Evolutionary conservation across 225 moss, liverwort and hornwort species (phyloP).

Genomic region (Physcomitrium patens): DNA sequence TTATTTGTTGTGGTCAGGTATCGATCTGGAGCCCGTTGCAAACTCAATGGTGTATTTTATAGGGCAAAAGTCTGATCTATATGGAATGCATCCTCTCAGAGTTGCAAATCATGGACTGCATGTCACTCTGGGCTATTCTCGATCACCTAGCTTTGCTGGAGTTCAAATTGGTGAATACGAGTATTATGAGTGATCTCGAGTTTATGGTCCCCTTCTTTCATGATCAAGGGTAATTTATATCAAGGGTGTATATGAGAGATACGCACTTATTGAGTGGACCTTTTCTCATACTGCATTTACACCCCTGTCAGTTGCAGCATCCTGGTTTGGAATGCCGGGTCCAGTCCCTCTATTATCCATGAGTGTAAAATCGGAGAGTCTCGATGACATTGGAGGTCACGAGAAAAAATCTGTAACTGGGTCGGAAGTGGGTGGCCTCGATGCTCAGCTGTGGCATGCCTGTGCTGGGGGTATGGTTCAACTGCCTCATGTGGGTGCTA

Average conservation of each 20-base stretch:
- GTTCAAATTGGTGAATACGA: constrained; percentile 23
- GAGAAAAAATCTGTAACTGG: constrained; percentile 37
- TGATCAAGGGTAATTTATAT: background rate
- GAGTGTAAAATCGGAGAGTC: constrained; percentile 64
- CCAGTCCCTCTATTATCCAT: constrained; percentile 53
- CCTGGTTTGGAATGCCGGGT: constrained; percentile 59
- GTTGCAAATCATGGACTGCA: constrained; percentile 20
- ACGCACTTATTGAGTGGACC: background rate
- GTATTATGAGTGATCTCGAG: constrained; percentile 8
- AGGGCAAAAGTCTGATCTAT: constrained; percentile 8
- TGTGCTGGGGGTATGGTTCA: constrained; percentile 93
- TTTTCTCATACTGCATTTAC: background rate
- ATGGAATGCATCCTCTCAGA: constrained; percentile 17
- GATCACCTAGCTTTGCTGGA: constrained; percentile 22
- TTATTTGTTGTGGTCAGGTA: constrained; percentile 1
- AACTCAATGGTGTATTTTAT: constrained; percentile 22
- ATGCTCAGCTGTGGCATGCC: constrained; percentile 88
- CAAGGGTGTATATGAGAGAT: background rate
- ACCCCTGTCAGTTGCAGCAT: constrained; percentile 31
- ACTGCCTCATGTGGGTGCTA: constrained; percentile 69
- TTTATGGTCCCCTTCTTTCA: background rate
- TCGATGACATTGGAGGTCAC: constrained; percentile 49
- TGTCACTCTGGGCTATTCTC: constrained; percentile 18
- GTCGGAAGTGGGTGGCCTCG: constrained; percentile 57
- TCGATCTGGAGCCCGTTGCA: background rate